A percentile compares a stretch with the other conserved stretches of the same genome.
Evolutionary conservation across 345 rosid species (phyloP).

Genomic region (Nasturtium officinale): DNA sequence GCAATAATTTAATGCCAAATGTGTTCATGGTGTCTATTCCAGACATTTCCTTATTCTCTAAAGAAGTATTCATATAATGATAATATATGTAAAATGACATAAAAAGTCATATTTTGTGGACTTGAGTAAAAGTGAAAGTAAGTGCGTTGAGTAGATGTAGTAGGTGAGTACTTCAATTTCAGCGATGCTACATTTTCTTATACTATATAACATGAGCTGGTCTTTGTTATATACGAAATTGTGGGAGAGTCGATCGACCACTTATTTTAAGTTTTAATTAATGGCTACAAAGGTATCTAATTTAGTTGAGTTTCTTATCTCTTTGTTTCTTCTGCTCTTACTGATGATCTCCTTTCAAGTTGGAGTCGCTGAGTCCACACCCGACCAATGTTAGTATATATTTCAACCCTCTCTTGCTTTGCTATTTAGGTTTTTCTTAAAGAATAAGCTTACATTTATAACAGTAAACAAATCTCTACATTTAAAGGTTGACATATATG

Average conservation of each 20-base stretch:
- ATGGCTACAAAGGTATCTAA: constrained; percentile 34
- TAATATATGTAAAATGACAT: neutral
- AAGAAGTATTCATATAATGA: no score
- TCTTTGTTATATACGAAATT: constrained; percentile 1
- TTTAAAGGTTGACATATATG: neutral
- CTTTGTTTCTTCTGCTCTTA: constrained; percentile 28
- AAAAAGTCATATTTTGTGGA: constrained; percentile 17
- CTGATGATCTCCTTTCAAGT: constrained; percentile 30
- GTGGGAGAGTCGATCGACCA: constrained; percentile 1
- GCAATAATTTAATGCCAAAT: neutral
- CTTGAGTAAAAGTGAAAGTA: neutral
- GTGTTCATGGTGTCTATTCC: neutral
- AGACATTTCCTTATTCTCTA: neutral
- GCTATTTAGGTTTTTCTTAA: neutral
- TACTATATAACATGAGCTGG: constrained; percentile 9
- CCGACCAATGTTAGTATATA: constrained; percentile 33
- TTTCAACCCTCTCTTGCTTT: neutral
- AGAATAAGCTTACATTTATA: neutral
- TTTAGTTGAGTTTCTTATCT: constrained; percentile 23
- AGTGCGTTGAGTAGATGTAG: constrained; percentile 17
- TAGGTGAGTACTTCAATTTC: constrained; percentile 32
- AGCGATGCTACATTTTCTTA: constrained; percentile 20
- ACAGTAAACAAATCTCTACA: neutral
- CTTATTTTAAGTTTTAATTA: neutral
- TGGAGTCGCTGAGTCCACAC: constrained; percentile 28